Percentiles rank a stretch among this genome's conserved stretches.
phyloP scores from a whole-genome alignment of 2,329 filamentous ascomycete genomes.

The Botrytis porri region DNA sequence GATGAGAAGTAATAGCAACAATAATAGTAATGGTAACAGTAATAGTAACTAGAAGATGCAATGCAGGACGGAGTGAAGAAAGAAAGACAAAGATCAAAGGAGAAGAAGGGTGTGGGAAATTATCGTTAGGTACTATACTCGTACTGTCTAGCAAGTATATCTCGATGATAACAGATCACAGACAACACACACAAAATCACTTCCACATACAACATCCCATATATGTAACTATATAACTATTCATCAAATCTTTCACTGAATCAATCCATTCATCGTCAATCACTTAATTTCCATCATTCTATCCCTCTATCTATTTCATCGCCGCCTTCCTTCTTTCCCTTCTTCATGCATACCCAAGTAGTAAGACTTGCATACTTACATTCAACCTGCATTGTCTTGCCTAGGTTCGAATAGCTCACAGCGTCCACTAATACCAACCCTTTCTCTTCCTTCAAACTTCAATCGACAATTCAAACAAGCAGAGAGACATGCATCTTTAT shows the following conservation, averaged over 20 bases:
- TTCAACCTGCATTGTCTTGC: background rate
- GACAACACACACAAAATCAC: background rate
- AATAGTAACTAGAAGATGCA: too few relatives aligned
- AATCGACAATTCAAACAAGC: background rate
- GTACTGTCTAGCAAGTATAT: too few relatives aligned
- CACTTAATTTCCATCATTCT: background rate
- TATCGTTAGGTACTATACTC: too few relatives aligned
- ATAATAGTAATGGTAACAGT: too few relatives aligned
- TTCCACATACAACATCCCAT: background rate
- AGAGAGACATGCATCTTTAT: background rate
- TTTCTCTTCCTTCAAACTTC: background rate
- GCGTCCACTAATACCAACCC: background rate
- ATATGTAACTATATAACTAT: background rate
- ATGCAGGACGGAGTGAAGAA: too few relatives aligned
- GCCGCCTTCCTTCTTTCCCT: background rate
- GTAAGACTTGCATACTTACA: background rate
- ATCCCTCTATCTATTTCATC: background rate
- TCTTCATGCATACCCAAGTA: background rate
- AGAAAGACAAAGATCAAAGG: too few relatives aligned
- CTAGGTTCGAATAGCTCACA: background rate
- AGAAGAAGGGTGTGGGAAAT: too few relatives aligned
- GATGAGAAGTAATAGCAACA: too few relatives aligned
- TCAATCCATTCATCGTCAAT: too few relatives aligned
- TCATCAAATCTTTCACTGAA: background rate
- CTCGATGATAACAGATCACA: background rate